A percentile compares a stretch with the other conserved stretches of the same genome.
Evolutionary conservation across 139 green algal species (phyloP).

Genomic region (Astrephomene gubernaculifera): DNA sequence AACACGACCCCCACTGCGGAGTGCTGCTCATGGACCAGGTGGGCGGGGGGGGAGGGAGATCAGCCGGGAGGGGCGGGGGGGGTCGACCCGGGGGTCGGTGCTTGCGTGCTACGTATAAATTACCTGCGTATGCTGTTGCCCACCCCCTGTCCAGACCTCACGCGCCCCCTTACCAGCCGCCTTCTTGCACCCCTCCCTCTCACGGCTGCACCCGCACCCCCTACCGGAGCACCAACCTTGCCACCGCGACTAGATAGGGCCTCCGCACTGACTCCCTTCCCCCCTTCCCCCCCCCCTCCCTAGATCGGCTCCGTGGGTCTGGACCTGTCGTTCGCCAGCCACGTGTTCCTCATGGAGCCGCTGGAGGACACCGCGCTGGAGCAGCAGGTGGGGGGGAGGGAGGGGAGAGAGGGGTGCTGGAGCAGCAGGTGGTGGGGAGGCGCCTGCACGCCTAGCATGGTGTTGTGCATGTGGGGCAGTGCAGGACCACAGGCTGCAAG

Average conservation of each 20-base stretch:
- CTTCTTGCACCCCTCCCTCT: too few relatives aligned
- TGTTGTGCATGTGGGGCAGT: background rate
- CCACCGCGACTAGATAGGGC: background rate
- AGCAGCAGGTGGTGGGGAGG: background rate
- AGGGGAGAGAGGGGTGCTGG: background rate
- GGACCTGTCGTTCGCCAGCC: slow-evolving; percentile 89
- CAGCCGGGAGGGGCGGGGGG: too few relatives aligned
- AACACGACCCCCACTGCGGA: slow-evolving; percentile 52
- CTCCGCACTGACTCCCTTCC: background rate
- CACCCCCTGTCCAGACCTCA: too few relatives aligned
- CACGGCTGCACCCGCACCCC: too few relatives aligned
- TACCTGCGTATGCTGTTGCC: too few relatives aligned
- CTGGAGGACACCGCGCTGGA: slow-evolving; percentile 83
- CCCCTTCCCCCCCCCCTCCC: background rate
- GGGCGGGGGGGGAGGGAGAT: background rate
- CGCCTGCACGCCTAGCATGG: background rate
- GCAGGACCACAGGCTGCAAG: background rate
- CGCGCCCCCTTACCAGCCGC: too few relatives aligned
- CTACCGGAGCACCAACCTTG: background rate
- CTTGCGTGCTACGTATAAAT: too few relatives aligned
- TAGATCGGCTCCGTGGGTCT: slow-evolving; percentile 81
- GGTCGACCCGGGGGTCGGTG: background rate
- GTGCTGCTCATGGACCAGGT: slow-evolving; percentile 88
- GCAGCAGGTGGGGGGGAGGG: slow-evolving; percentile 65
- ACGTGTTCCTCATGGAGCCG: slow-evolving; percentile 97